A percentile compares a stretch with the other conserved stretches of the same genome.
phyloP scores from a whole-genome alignment of 2,329 filamentous ascomycete species.

The Cercospora sesami region DNA sequence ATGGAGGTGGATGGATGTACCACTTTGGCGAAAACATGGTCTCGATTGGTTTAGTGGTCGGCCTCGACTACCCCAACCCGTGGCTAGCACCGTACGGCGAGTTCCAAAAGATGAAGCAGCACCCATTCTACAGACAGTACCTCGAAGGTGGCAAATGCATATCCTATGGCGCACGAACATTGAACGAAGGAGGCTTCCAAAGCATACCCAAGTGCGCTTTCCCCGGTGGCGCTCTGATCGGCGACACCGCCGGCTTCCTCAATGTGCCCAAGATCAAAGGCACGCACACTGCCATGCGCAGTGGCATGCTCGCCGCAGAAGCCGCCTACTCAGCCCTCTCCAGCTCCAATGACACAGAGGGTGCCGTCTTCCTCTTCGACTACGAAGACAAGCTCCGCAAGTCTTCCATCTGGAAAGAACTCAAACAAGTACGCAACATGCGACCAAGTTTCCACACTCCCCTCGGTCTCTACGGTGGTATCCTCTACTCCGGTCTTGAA shows the following conservation, averaged over 20 bases:
- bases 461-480: conserved; percentile 83
- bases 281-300: conserved; percentile 96
- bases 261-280: conserved; percentile 99
- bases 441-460: conserved; percentile 88
- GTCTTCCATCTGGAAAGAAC: conserved; percentile 88
- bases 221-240: conserved; percentile 90
- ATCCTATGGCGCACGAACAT: conserved; percentile 86
- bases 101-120: conserved; percentile 98
- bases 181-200: conserved; percentile 95
- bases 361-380: conserved; percentile 85
- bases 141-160: conserved; percentile 98
- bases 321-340: conserved; percentile 77
- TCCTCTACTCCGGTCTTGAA: conserved; percentile 90
- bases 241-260: conserved; percentile 93
- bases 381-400: conserved; percentile 88
- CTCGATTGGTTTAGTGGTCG: conserved; percentile 84
- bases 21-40: conserved; percentile 98
- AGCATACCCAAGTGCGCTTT: conserved; percentile 97
- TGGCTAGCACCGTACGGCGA: conserved; percentile 95
- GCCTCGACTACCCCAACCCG: conserved; percentile 92
- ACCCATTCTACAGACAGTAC: conserved; percentile 81
- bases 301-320: conserved; percentile 93
- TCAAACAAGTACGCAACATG: conserved; percentile 96
- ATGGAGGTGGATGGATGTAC: conserved; percentile 99
- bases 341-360: conserved; percentile 52